Evolutionary conservation across 2,329 filamentous ascomycete genomes (phyloP), one percentile per base, ranked within the genome.

Genomic region (Penicillium hordei): DNA sequence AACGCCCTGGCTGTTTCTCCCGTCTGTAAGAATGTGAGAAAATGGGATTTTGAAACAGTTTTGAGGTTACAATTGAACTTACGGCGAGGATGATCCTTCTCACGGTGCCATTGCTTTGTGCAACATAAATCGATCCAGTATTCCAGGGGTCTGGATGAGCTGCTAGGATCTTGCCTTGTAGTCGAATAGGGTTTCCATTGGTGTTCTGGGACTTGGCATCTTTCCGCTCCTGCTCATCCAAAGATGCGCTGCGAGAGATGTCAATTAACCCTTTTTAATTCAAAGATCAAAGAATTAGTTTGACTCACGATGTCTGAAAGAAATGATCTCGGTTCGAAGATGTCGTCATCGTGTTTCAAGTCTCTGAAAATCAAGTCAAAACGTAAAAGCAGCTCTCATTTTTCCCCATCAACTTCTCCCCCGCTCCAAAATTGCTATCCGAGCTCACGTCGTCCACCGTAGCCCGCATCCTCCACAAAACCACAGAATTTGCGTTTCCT

Each of bases 161-260:
- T 29, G 89, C 91, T 52, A 97, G 82, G 57, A 97, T 85, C 78
- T 99, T 99, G 63, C 91, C 93, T 63, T 89, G 87, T 57, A 97
- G 82, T 55, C 81, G 81, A 65, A 97, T 86, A 4, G 93, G 94
- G 60, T 86, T 83, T 70, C 94, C 94, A 81, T 90, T 83, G 62
- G 87, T 89, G 77, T 97, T 99, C 72, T 90, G 91, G 29, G 84
- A 81, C 71, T 89, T 89, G 65, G 86, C 84, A 23, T 86, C 85
- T 72, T 90, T 91, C 62, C 92, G 78, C 58, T 78, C 75, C 59
- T 78, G 78, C 65, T 83, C 79, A 62, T 72, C 72, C 44, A 77
- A 65, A 27, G 83, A 78, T 45, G 83, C 78, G 59, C 78, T 83
- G 29, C 27, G n/a, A 31, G 25, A 8, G 70, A 53, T 55, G 23